Evolutionary conservation across 148 eudicot genomes (phyloP).

Genomic region (Nepenthes gracilis): DNA sequence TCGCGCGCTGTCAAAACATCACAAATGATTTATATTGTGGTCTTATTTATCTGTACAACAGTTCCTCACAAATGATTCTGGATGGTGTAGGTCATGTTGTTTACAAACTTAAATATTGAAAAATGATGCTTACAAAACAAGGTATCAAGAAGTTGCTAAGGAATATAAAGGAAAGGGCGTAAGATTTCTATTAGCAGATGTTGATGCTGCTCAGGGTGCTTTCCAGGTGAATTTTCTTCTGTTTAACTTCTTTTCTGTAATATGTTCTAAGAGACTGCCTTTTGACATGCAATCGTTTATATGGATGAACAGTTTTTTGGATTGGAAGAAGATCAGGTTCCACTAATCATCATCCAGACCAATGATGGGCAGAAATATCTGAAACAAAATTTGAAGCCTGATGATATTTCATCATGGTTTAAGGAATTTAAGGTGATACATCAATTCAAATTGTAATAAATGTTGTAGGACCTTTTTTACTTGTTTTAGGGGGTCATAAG

Average conservation of each 20-base stretch:
- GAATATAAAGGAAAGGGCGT: conserved; percentile 67
- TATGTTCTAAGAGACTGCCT: background rate
- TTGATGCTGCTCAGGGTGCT: conserved; percentile 79
- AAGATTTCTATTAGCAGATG: conserved; percentile 72
- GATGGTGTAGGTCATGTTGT: conserved; percentile 65
- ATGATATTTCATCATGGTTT: conserved; percentile 62
- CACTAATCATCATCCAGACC: conserved; percentile 68
- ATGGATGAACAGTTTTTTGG: conserved; percentile 63
- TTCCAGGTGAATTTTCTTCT: conserved; percentile 49
- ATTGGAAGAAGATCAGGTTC: conserved; percentile 66
- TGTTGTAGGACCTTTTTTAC: too few relatives aligned
- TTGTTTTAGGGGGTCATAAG: too few relatives aligned
- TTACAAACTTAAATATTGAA: conserved; percentile 60
- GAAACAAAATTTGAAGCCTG: conserved; percentile 62
- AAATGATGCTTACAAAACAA: conserved; percentile 53
- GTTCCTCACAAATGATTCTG: too few relatives aligned
- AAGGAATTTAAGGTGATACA: conserved; percentile 63
- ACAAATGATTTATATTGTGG: too few relatives aligned
- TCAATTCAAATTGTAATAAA: too few relatives aligned
- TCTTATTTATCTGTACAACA: too few relatives aligned
- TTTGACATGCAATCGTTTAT: background rate
- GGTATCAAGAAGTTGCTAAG: conserved; percentile 60
- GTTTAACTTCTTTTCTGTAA: background rate
- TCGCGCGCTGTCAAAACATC: too few relatives aligned
- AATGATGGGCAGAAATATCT: conserved; percentile 76